phyloP scores from a whole-genome alignment of 192 early-diverging fungal species.

The Entomortierella parvispora region DNA sequence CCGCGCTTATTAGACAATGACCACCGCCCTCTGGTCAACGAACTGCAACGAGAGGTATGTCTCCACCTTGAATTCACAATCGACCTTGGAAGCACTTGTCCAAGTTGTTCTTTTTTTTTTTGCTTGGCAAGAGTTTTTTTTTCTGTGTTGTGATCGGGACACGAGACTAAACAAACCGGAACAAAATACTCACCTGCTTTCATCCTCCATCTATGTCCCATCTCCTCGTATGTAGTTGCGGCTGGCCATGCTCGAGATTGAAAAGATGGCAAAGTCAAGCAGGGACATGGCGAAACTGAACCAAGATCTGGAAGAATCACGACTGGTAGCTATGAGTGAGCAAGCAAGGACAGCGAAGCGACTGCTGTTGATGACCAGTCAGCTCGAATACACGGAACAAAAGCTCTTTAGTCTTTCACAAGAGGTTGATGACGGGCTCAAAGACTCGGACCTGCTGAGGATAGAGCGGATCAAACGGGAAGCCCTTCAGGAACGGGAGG shows the following conservation, averaged over 20 bases:
- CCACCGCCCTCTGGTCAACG: slow-evolving; percentile 25
- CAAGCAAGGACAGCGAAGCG: slow-evolving; percentile 44
- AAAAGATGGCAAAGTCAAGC: slow-evolving; percentile 30
- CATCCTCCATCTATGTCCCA: background rate
- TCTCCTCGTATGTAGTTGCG: slow-evolving; percentile 15
- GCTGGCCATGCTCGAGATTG: slow-evolving; percentile 41
- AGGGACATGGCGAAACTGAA: slow-evolving; percentile 31
- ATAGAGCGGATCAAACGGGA: slow-evolving; percentile 48
- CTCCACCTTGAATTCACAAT: background rate
- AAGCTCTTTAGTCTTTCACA: slow-evolving; percentile 30
- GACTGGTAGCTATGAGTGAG: slow-evolving; percentile 37
- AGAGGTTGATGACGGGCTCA: slow-evolving; percentile 31
- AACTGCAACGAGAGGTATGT: slow-evolving; percentile 47
- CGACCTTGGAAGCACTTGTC: background rate
- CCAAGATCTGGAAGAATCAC: slow-evolving; percentile 44
- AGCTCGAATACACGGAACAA: slow-evolving; percentile 47
- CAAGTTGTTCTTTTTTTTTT: background rate
- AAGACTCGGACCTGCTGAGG: slow-evolving; percentile 44
- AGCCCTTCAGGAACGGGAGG: slow-evolving; percentile 44
- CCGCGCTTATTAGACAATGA: background rate
- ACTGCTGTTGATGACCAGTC: slow-evolving; percentile 33
- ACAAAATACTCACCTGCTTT: background rate
- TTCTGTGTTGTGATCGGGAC: no score
- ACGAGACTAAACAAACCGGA: no score
- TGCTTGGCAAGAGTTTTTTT: background rate